Evolutionary conservation across 345 rosid species (phyloP).

Genomic region (Corchorus olitorius): DNA sequence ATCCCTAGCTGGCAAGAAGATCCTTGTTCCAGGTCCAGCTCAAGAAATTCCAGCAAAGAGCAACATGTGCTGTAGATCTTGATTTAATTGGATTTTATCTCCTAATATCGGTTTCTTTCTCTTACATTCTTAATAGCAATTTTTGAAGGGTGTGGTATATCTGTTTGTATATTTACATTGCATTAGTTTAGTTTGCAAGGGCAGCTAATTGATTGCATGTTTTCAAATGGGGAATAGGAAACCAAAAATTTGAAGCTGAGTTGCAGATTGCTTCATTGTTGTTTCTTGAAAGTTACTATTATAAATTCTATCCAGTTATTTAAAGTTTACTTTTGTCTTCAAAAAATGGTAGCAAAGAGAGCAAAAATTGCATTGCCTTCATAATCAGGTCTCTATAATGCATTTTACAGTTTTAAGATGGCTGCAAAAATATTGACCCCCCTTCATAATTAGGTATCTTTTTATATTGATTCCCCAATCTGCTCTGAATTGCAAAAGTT

Average conservation of each 20-base stretch:
- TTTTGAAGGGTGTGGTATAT: slow-evolving; percentile 33
- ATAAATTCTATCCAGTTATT: neutral
- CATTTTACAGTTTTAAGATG: neutral
- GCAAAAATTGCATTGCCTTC: neutral
- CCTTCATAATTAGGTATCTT: neutral
- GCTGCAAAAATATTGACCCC: neutral
- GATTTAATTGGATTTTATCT: slow-evolving; percentile 24
- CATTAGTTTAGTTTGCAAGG: slow-evolving; percentile 16
- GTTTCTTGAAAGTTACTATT: neutral
- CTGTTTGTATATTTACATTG: slow-evolving; percentile 36
- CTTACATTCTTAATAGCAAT: slow-evolving; percentile 23
- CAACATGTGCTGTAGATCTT: slow-evolving; percentile 60
- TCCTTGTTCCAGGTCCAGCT: slow-evolving; percentile 66
- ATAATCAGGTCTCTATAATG: neutral
- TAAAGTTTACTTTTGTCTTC: neutral
- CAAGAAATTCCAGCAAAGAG: slow-evolving; percentile 63
- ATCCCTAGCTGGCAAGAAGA: slow-evolving; percentile 68
- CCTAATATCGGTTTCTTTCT: slow-evolving; percentile 9
- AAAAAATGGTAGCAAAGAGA: neutral
- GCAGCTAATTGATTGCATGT: slow-evolving; percentile 27
- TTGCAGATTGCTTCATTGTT: neutral
- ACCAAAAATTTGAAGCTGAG: slow-evolving; percentile 14
- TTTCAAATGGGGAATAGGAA: slow-evolving; percentile 19
- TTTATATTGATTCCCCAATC: too few species aligned
- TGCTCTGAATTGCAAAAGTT: neutral